Conservation (phyloP, 495 filamentous ascomycete species). For the Tuber umbilicatum region DNA sequence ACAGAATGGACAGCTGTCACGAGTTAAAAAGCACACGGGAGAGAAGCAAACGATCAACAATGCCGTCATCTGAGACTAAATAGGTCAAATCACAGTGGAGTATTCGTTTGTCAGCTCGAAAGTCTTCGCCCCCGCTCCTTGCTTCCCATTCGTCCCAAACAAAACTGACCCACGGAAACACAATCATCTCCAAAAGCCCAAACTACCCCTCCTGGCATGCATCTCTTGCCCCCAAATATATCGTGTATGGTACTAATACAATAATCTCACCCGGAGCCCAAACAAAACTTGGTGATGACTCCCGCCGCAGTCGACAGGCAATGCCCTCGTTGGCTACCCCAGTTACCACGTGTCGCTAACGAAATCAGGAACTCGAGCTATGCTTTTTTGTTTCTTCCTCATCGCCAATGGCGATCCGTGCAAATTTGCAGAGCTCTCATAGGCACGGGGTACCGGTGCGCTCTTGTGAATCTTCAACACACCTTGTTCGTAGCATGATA, state of each 20-base stretch:
- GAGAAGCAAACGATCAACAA: background rate
- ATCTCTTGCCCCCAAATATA: conserved; percentile 5
- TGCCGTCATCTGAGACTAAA: background rate
- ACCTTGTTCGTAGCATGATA: background rate
- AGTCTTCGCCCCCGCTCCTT: background rate
- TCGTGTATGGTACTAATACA: background rate
- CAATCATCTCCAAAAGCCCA: background rate
- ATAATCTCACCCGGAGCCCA: conserved; percentile 4
- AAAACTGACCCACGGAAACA: background rate
- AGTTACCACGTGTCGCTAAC: conserved; percentile 29
- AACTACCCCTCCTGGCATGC: conserved; percentile 4
- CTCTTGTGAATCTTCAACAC: background rate
- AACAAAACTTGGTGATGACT: conserved; percentile 12
- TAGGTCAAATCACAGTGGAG: background rate
- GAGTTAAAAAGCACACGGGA: background rate
- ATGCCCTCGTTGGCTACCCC: conserved; percentile 10
- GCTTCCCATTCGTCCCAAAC: background rate
- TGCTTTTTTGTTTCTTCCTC: conserved; percentile 3
- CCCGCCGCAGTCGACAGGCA: conserved; percentile 14
- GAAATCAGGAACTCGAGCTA: conserved; percentile 30
- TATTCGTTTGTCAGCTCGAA: background rate
- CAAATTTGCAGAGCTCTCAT: background rate
- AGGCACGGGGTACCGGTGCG: too few relatives aligned
- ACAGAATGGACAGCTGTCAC: conserved; percentile 4
- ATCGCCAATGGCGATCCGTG: background rate